Percentiles rank a stretch among this genome's conserved stretches.
Conservation (phyloP, 805 yeast genomes). For the Spathaspora hagerdaliae region DNA sequence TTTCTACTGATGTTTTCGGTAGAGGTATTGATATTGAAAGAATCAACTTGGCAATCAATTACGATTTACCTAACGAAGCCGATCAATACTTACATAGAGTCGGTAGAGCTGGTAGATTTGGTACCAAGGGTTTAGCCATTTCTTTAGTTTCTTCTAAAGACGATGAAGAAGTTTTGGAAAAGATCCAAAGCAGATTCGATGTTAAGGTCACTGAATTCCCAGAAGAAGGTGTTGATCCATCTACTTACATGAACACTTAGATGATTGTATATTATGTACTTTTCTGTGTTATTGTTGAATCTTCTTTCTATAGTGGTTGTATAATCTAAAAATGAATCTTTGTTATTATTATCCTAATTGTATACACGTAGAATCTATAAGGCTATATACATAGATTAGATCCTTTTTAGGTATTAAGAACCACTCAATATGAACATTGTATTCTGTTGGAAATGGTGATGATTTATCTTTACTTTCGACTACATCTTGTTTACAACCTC, state of each 20-base stretch:
- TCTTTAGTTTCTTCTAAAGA: constrained; percentile 63
- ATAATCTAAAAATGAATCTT: too few relatives aligned
- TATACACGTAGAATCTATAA: constrained; percentile 26
- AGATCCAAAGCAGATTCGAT: constrained; percentile 96
- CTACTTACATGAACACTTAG: constrained; percentile 95
- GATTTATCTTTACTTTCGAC: constrained; percentile 3
- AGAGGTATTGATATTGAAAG: constrained; percentile 99
- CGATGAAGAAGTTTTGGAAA: constrained; percentile 84
- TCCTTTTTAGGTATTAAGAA: constrained; percentile 47
- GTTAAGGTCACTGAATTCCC: constrained; percentile 95
- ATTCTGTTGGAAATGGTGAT: constrained; percentile 8
- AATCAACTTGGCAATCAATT: constrained; percentile 95
- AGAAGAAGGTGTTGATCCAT: constrained; percentile 95
- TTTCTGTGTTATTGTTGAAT: too few relatives aligned
- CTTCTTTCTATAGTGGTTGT: too few relatives aligned
- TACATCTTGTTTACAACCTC: constrained; percentile 30
- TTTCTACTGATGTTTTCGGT: constrained; percentile 96
- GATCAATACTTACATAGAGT: constrained; percentile 98
- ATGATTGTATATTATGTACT: too few relatives aligned
- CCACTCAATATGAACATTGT: constrained; percentile 51
- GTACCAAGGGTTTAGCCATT: constrained; percentile 96
- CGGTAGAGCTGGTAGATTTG: constrained; percentile 99
- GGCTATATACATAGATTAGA: constrained; percentile 24
- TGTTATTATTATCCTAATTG: neutral
- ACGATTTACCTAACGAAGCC: constrained; percentile 93